Percentiles rank a stretch among this genome's conserved stretches.
phyloP scores from a whole-genome alignment of 768 basidiomycete species.

The Pilatotrama ljubarskyi region DNA sequence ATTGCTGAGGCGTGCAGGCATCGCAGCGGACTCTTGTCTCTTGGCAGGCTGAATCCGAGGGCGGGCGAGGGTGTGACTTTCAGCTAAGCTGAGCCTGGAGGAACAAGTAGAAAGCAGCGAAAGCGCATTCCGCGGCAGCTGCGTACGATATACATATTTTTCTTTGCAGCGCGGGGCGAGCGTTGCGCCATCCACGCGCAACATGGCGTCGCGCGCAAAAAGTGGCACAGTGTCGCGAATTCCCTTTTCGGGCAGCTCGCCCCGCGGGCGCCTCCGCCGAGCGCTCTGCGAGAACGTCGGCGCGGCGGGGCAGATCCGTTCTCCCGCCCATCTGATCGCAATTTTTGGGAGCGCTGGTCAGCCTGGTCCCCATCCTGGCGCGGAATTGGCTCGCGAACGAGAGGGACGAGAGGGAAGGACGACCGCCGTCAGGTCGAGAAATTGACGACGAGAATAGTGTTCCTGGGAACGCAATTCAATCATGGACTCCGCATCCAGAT shows the following conservation, averaged over 20 bases:
- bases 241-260: neutral
- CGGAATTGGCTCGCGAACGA: neutral
- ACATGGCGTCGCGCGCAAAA: slow-evolving; percentile 1
- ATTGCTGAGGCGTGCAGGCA: neutral
- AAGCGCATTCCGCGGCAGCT: too few species aligned
- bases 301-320: neutral
- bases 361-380: neutral
- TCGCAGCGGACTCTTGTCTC: too few species aligned
- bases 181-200: slow-evolving; percentile 5
- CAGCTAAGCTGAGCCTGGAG: too few species aligned
- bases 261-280: neutral
- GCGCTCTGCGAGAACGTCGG: neutral
- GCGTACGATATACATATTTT: too few species aligned
- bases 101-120: too few species aligned
- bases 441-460: neutral
- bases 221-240: neutral
- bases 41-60: too few species aligned
- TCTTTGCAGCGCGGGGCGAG: too few species aligned
- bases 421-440: too few species aligned
- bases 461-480: too few species aligned
- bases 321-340: neutral
- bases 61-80: too few species aligned
- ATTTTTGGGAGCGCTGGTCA: neutral
- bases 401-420: too few species aligned
- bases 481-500: too few species aligned